Conservation (phyloP, 106 monocot genomes). For the Allium cepa region DNA sequence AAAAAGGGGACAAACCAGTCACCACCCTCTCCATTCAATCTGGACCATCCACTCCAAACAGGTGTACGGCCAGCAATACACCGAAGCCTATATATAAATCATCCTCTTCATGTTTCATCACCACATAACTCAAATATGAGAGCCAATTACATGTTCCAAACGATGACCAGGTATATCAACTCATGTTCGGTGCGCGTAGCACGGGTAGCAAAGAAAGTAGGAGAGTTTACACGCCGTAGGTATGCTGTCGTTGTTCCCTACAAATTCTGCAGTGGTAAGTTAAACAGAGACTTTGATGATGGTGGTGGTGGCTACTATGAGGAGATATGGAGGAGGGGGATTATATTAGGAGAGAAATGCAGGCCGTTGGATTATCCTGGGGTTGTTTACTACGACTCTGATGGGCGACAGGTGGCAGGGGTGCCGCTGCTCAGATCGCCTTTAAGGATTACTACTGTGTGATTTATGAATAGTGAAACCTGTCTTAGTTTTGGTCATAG, state of each 20-base stretch:
- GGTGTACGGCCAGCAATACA: background rate
- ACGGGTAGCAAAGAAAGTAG: background rate
- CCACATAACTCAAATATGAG: background rate
- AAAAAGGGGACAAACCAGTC: background rate
- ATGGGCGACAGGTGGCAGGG: slow-evolving; percentile 12
- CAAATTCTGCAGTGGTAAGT: too few relatives aligned
- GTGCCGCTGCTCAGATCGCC: background rate
- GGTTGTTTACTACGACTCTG: slow-evolving; percentile 26
- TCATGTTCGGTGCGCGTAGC: background rate
- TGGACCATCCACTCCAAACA: background rate
- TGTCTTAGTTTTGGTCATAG: too few relatives aligned
- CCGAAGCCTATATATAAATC: background rate
- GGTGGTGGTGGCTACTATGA: background rate
- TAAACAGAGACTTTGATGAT: background rate
- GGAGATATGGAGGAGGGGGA: slow-evolving; percentile 27
- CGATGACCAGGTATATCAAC: background rate
- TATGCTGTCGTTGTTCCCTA: background rate
- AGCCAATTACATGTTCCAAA: background rate
- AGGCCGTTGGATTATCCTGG: slow-evolving; percentile 31
- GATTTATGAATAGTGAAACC: too few relatives aligned
- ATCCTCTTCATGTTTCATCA: background rate
- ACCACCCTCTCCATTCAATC: background rate
- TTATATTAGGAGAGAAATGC: slow-evolving; percentile 43
- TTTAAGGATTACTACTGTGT: background rate
- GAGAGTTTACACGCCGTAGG: background rate